A percentile compares a stretch with the other conserved stretches of the same genome.
Evolutionary conservation across 768 basidiomycete genomes (phyloP).

Genomic region (Hypsizygus marmoreus): DNA sequence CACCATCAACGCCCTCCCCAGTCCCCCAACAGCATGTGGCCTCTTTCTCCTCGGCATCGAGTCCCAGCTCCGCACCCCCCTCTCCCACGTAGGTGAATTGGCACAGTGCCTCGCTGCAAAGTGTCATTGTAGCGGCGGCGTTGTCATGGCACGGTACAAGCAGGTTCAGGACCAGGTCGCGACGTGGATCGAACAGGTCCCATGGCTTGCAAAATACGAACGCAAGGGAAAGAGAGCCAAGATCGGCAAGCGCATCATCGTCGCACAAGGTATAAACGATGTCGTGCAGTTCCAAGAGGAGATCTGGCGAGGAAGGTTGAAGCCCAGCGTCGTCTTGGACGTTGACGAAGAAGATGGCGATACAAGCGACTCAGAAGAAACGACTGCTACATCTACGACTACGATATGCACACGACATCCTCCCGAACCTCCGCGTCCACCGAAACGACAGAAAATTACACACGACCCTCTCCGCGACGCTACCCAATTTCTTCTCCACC

Average conservation of each 20-base stretch:
- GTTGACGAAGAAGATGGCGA: constrained; percentile 30
- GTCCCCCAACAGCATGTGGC: constrained; percentile 62
- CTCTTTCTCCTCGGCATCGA: constrained; percentile 71
- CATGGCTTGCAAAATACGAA: constrained; percentile 69
- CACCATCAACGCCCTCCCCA: constrained; percentile 38
- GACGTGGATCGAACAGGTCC: constrained; percentile 62
- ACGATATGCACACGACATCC: background rate
- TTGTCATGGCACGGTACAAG: constrained; percentile 73
- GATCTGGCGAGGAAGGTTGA: constrained; percentile 49
- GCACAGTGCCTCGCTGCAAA: constrained; percentile 56
- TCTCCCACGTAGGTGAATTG: constrained; percentile 57
- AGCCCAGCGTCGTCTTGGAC: constrained; percentile 41
- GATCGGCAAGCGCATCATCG: constrained; percentile 60
- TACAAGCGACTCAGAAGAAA: constrained; percentile 10
- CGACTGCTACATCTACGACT: background rate
- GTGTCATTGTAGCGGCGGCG: constrained; percentile 49
- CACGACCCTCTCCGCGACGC: constrained; percentile 42
- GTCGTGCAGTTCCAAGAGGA: constrained; percentile 69
- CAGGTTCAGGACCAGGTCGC: constrained; percentile 60
- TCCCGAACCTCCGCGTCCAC: constrained; percentile 5
- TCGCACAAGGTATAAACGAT: constrained; percentile 70
- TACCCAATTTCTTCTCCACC: constrained; percentile 59
- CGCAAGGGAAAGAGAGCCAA: constrained; percentile 51
- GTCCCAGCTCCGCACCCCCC: constrained; percentile 55
- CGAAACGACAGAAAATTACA: constrained; percentile 16